These are phyloP conservation scores for Penicillium tannophilum DNA, from an alignment of 495 filamentous ascomycete genomes.

Conservation along the genomic window DNA sequence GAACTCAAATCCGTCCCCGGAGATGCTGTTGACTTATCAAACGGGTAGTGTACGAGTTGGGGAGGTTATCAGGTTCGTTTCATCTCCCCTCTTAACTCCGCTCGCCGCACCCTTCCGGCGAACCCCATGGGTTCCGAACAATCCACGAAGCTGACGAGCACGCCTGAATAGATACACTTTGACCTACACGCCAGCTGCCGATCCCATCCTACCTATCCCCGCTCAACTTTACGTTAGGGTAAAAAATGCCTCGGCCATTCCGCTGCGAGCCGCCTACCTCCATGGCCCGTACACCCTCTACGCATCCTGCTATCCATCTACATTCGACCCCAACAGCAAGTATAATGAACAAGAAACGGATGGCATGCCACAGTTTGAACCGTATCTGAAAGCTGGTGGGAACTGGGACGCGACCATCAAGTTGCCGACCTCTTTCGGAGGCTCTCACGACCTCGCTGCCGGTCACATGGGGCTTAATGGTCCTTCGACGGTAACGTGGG, in stretches of 20 bases:
- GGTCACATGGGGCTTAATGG: constrained; percentile 22
- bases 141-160: not conserved
- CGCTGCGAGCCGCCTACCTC: constrained; percentile 90
- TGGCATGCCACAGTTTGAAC: constrained; percentile 86
- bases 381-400: constrained; percentile 91
- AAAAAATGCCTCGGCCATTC: constrained; percentile 87
- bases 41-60: constrained; percentile 87
- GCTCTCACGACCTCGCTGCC: constrained; percentile 23
- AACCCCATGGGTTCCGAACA: too few species aligned
- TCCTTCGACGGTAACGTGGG: constrained; percentile 71
- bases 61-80: constrained; percentile 71
- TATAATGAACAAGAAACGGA: constrained; percentile 60
- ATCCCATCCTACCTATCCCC: constrained; percentile 85
- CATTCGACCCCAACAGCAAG: constrained; percentile 77
- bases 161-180: constrained; percentile 70
- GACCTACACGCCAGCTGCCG: constrained; percentile 86
- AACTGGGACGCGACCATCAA: constrained; percentile 76
- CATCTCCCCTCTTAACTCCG: not conserved
- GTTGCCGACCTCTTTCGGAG: constrained; percentile 62
- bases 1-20: constrained; percentile 23
- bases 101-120: not conserved
- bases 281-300: constrained; percentile 94
- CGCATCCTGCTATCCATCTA: constrained; percentile 76
- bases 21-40: constrained; percentile 90
- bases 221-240: constrained; percentile 77